These are phyloP conservation scores for Melanogaster broomeanus DNA, from an alignment of 768 basidiomycete species.

Conservation along the genomic window DNA sequence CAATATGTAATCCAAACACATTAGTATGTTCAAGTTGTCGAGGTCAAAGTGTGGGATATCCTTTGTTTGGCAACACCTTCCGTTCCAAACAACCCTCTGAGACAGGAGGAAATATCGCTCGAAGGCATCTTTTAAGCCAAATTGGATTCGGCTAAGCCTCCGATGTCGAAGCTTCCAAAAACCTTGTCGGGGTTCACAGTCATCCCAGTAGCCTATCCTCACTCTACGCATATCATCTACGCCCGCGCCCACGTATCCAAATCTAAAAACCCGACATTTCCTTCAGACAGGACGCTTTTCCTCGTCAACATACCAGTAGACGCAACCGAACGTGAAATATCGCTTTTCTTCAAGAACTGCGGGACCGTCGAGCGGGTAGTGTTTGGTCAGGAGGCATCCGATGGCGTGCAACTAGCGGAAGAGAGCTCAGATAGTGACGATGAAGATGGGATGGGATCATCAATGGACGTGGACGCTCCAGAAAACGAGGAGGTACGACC, in stretches of 20 bases:
- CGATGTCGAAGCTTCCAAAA: constrained; percentile 13
- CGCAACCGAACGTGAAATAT: constrained; percentile 78
- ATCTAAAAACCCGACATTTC: constrained; percentile 34
- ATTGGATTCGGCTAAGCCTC: background rate
- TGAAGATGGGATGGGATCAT: constrained; percentile 21
- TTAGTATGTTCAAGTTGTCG: too few species aligned
- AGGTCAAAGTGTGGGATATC: too few species aligned
- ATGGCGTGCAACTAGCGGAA: constrained; percentile 3
- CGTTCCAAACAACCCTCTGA: constrained; percentile 6
- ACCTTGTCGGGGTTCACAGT: constrained; percentile 35
- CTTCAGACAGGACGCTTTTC: constrained; percentile 77
- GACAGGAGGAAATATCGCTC: background rate
- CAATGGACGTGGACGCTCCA: constrained; percentile 6
- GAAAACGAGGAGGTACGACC: constrained; percentile 17
- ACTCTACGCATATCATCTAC: constrained; percentile 71
- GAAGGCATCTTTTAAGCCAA: too few species aligned
- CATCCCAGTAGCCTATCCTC: constrained; percentile 42
- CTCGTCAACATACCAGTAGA: constrained; percentile 89
- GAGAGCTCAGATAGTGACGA: constrained; percentile 30
- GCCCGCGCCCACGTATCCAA: constrained; percentile 65
- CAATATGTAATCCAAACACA: too few species aligned
- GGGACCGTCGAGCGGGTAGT: constrained; percentile 78
- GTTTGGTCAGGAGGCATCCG: constrained; percentile 52
- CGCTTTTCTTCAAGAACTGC: constrained; percentile 71
- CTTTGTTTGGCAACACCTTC: constrained; percentile 11